A percentile compares a stretch with the other conserved stretches of the same genome.
phyloP scores from a whole-genome alignment of 2,329 filamentous ascomycete genomes.

The Verticillium tricorpus region DNA sequence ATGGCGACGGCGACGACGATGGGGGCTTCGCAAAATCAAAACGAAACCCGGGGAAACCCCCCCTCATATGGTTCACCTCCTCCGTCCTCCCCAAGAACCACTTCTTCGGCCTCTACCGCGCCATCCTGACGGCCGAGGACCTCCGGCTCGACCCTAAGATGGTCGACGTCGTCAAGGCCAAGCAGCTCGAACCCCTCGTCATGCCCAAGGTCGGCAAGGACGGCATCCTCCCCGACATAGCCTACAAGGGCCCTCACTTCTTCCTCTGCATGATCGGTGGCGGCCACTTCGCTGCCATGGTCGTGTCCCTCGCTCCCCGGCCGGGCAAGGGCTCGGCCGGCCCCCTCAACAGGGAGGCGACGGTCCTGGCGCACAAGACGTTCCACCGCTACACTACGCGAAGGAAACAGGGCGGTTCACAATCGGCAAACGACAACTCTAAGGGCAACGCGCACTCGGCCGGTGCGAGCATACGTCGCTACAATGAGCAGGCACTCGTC shows the following conservation, averaged over 20 bases:
- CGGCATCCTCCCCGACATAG: constrained; percentile 47
- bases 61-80: constrained; percentile 82
- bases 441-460: constrained; percentile 93
- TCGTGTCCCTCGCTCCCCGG: constrained; percentile 82
- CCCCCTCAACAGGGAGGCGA: constrained; percentile 76
- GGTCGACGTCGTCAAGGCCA: constrained; percentile 64
- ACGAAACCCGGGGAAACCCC: constrained; percentile 46
- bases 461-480: constrained; percentile 81
- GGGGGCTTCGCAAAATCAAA: constrained; percentile 32
- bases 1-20: constrained; percentile 44
- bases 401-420: constrained; percentile 91
- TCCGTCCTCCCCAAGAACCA: constrained; percentile 69
- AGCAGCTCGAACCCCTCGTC: constrained; percentile 66
- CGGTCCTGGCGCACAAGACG: constrained; percentile 90
- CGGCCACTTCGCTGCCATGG: constrained; percentile 95
- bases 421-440: constrained; percentile 90
- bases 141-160: constrained; percentile 58
- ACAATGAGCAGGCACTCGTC: constrained; percentile 87
- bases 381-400: constrained; percentile 97
- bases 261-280: constrained; percentile 99
- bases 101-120: constrained; percentile 81
- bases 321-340: constrained; percentile 64
- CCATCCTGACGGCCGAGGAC: constrained; percentile 71
- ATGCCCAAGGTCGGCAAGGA: constrained; percentile 52
- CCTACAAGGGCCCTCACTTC: constrained; percentile 72